These are phyloP conservation scores for Talaromyces adpressus DNA, from an alignment of 495 filamentous ascomycete genomes.

Conservation along the genomic window DNA sequence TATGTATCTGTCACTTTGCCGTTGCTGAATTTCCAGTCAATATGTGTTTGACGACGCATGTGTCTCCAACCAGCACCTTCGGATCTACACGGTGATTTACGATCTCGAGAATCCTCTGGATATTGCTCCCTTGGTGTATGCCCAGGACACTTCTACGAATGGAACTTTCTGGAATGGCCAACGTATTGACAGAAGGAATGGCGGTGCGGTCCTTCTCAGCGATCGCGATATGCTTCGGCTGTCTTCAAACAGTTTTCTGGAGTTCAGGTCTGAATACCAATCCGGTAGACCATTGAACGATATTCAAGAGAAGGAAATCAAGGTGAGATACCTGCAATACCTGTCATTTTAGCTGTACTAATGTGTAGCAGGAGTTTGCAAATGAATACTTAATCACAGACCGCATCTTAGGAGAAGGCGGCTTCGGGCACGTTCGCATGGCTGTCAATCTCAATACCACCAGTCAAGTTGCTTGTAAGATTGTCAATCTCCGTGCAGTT, in stretches of 20 bases:
- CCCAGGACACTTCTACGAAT: slow-evolving; percentile 52
- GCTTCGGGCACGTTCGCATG: slow-evolving; percentile 43
- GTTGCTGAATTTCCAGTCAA: slow-evolving; percentile 21
- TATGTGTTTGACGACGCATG: slow-evolving; percentile 31
- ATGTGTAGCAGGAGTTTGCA: slow-evolving; percentile 32
- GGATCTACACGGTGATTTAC: slow-evolving; percentile 54
- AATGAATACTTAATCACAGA: slow-evolving; percentile 41
- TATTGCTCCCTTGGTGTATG: slow-evolving; percentile 49
- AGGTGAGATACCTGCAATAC: not conserved
- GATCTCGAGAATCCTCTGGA: slow-evolving; percentile 25
- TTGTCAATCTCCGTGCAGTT: slow-evolving; percentile 30
- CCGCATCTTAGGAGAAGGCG: slow-evolving; percentile 42
- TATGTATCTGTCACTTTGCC: not conserved
- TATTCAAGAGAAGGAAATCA: slow-evolving; percentile 4
- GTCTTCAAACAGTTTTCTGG: slow-evolving; percentile 14
- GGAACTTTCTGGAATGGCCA: slow-evolving; percentile 47
- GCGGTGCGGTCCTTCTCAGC: slow-evolving; percentile 40
- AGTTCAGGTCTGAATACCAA: slow-evolving; percentile 14
- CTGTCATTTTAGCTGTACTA: not conserved
- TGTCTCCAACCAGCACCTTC: slow-evolving; percentile 53
- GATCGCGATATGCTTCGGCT: slow-evolving; percentile 45
- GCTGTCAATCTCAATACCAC: slow-evolving; percentile 28
- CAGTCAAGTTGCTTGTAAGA: slow-evolving; percentile 47
- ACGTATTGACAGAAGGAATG: slow-evolving; percentile 32
- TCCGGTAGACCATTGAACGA: not conserved